Evolutionary conservation across 2,329 filamentous ascomycete genomes (phyloP), one percentile per base, ranked within the genome.

Genomic region (Monilinia vaccinii-corymbosi): DNA sequence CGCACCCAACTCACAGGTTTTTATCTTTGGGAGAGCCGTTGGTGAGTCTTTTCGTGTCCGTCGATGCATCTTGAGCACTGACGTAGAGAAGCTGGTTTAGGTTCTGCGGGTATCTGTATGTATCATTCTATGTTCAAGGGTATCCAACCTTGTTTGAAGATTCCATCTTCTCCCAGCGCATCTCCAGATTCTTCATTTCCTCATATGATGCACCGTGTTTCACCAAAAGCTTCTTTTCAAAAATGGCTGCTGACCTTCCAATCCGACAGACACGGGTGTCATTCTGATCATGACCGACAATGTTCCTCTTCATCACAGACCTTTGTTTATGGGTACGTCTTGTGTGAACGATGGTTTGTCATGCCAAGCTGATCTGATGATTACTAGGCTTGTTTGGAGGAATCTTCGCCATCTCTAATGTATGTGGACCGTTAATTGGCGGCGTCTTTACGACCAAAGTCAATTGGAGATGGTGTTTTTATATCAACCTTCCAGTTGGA

Each of bases 391-490:
- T 66, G 18, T 42, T 63, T 3, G 58, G 61, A 4, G 60, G 57
- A 6, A 80, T 88, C 0, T 88, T 85, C 84, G 65, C 58, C 2
- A 46, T 65, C 7, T 58, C 63, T n/a, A 48, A 55, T 47, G 48
- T 60, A 51, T 14, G 60, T 61, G 63, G 68, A 56, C 72, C 72
- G 5, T 48, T 73, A 3, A 44, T 74, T 32, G 72, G 72, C 16
- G 72, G 56, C 31, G 61, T 64, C 2, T 68, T 73, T n/a, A 71
- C 67, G 1, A 56, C 71, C 5, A 48, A 50, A 13, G 77, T 81
- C 5, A 78, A 74, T 23, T 72, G 70, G 71, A 61, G 71, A 60
- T 71, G 69, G 70, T 72, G 70, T 31, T 61, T 64, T 52, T 56
- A 61, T 25, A 44, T 60, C 44, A 58, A 53, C 28, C 34, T 64